Percentiles rank a stretch among this genome's conserved stretches.
These are phyloP conservation scores for Pythium chondricola DNA, from an alignment of 352 stramenopile species.

Conservation along the genomic window DNA sequence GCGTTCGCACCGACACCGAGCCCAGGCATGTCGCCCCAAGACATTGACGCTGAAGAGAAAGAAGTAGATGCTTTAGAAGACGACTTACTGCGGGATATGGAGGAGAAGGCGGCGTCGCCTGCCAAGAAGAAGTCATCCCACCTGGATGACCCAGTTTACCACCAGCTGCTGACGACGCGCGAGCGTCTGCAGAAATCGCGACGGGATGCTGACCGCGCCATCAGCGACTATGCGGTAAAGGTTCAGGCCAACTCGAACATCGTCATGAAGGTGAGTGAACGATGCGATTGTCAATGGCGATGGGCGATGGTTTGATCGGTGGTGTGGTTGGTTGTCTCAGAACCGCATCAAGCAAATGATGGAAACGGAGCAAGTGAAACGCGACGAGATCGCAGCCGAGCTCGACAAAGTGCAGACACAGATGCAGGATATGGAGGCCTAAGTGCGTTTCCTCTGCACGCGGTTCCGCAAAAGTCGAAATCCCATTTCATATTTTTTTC, in stretches of 20 bases:
- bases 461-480: no score
- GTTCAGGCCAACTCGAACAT: constrained; percentile 76
- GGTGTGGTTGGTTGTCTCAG: constrained; percentile 18
- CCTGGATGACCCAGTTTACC: constrained; percentile 58
- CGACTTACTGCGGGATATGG: constrained; percentile 67
- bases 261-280: constrained; percentile 59
- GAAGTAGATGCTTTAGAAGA: constrained; percentile 76
- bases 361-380: constrained; percentile 52
- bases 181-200: constrained; percentile 66
- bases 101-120: constrained; percentile 38
- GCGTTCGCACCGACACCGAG: constrained; percentile 51
- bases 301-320: not conserved
- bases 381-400: constrained; percentile 39
- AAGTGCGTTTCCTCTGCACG: no score
- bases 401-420: constrained; percentile 45
- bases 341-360: constrained; percentile 82
- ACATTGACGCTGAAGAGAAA: constrained; percentile 60
- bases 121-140: constrained; percentile 28
- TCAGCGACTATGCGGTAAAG: constrained; percentile 56
- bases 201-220: constrained; percentile 56
- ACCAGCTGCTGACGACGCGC: constrained; percentile 50
- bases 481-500: no score
- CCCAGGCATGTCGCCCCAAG: constrained; percentile 34
- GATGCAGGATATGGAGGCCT: constrained; percentile 15
- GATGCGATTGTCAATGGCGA: not conserved